A percentile compares a stretch with the other conserved stretches of the same genome.
phyloP scores from a whole-genome alignment of 208 protist species.

The Herpetomonas samuelpessoai region DNA sequence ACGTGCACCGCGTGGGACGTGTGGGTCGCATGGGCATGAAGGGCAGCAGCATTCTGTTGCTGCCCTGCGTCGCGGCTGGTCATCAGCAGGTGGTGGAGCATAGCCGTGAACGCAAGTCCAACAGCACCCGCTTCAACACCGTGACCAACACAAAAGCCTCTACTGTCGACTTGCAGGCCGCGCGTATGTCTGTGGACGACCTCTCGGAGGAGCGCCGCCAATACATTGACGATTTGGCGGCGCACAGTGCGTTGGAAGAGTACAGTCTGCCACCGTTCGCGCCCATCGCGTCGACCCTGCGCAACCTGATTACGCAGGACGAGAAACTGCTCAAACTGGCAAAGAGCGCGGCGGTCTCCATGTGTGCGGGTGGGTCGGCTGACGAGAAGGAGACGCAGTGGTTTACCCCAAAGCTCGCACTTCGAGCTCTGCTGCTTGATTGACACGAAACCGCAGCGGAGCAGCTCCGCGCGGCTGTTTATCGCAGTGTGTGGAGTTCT shows the following conservation, averaged over 20 bases:
- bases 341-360: constrained; percentile 59
- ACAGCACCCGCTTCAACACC: constrained; percentile 66
- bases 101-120: constrained; percentile 63
- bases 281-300: constrained; percentile 71
- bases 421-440: constrained; percentile 63
- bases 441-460: constrained; percentile 4
- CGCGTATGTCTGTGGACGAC: constrained; percentile 23
- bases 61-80: constrained; percentile 46
- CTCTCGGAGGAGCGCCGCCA: constrained; percentile 28
- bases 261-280: constrained; percentile 72
- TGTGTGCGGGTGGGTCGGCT: constrained; percentile 33
- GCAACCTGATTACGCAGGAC: constrained; percentile 67
- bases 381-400: constrained; percentile 25
- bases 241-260: constrained; percentile 47
- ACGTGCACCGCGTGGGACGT: constrained; percentile 90
- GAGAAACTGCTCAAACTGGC: constrained; percentile 54
- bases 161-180: constrained; percentile 48
- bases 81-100: constrained; percentile 14
- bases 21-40: constrained; percentile 89
- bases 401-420: constrained; percentile 68
- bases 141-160: constrained; percentile 72
- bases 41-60: constrained; percentile 79
- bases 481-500: neutral
- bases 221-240: constrained; percentile 57
- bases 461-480: neutral